Conservation (phyloP, 2,329 filamentous ascomycete species). For the Colletotrichum tamarilloi region DNA sequence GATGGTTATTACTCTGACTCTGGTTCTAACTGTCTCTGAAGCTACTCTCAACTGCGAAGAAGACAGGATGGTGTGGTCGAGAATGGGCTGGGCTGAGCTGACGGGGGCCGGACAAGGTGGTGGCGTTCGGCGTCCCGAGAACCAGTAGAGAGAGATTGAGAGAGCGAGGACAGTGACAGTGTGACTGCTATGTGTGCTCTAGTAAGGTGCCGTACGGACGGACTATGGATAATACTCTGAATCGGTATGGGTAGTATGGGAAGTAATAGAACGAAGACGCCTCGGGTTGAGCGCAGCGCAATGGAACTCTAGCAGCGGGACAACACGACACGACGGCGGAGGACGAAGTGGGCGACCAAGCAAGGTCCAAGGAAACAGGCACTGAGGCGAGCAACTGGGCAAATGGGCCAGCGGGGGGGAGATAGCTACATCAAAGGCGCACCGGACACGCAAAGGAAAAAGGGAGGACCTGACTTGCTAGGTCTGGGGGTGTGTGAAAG, state of each 20-base stretch:
- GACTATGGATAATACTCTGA: not conserved
- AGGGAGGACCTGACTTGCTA: conserved; percentile 10
- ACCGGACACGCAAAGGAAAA: conserved; percentile 5
- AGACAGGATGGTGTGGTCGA: conserved; percentile 9
- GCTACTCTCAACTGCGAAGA: not conserved
- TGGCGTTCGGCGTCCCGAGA: conserved; percentile 29
- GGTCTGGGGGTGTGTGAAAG: conserved; percentile 1
- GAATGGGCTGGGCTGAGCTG: conserved; percentile 26
- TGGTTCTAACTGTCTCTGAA: not conserved
- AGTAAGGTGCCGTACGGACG: no score
- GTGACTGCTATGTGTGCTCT: not conserved
- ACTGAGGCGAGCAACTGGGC: not conserved
- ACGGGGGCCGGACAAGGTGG: conserved; percentile 19
- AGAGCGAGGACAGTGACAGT: no score
- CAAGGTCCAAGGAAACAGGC: conserved; percentile 2
- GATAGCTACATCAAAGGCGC: conserved; percentile 4
- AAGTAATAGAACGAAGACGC: conserved; percentile 2
- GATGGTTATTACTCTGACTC: not conserved
- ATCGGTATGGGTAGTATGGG: not conserved
- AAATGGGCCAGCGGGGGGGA: conserved; percentile 1
- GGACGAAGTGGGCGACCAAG: not conserved
- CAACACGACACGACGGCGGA: not conserved
- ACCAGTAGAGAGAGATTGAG: not conserved
- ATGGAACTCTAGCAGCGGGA: not conserved
- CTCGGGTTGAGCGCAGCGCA: not conserved